Evolutionary conservation across 176 grass and related monocot species (phyloP).

Genomic region (Aegilops bicornis): DNA sequence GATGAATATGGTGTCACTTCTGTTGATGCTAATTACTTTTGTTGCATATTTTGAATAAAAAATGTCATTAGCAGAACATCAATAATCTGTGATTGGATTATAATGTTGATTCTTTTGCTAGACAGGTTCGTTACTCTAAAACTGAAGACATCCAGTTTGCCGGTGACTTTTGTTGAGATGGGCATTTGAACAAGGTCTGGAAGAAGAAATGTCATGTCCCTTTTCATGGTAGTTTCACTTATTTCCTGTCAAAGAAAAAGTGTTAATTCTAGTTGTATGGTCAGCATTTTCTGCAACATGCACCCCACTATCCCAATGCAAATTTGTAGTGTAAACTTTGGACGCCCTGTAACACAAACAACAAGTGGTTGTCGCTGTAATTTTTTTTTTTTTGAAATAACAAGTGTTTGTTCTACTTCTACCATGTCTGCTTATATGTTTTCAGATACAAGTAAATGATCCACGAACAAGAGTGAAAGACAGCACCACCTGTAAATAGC

Average conservation of each 20-base stretch:
- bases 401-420: neutral
- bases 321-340: neutral
- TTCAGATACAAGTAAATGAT: neutral
- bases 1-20: neutral
- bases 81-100: too few species aligned
- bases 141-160: too few species aligned
- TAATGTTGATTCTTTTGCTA: too few species aligned
- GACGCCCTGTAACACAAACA: neutral
- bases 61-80: neutral
- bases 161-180: neutral
- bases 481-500: neutral
- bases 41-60: neutral
- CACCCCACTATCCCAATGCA: neutral
- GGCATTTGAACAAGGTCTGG: neutral
- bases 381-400: neutral
- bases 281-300: neutral
- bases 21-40: neutral
- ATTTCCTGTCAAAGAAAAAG: neutral
- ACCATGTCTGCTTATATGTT: neutral
- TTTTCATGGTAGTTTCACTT: neutral
- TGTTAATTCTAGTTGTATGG: neutral
- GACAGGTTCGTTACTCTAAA: too few species aligned
- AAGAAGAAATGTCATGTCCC: neutral
- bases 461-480: neutral
- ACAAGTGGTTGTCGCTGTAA: neutral